Evolutionary conservation across 2,329 filamentous ascomycete species (phyloP), one percentile per base, ranked within the genome.

Genomic region (Colletotrichum filicis): DNA sequence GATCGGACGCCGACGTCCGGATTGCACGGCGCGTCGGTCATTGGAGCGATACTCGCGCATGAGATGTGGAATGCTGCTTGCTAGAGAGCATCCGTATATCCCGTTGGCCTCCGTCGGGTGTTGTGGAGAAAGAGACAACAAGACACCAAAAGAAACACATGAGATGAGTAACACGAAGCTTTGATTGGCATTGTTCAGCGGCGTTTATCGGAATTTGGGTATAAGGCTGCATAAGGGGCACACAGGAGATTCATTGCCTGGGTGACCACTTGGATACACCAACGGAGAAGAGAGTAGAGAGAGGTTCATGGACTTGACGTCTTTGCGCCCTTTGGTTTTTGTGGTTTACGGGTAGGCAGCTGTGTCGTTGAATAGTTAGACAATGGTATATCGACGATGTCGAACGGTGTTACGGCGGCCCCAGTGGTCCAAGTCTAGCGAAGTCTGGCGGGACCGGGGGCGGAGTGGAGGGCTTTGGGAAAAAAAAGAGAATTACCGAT

Each of bases 21-120:
- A 19, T 32, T 66, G 22, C 74, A 73, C 0, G 74, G 74, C 16
- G 66, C 66, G n/a, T 65, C 58, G 5, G 61, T 75, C 16, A 73
- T 75, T 64, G 68, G 73, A 2, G 46, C 55, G 56, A 73, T 75
- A 66, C 72, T 75, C 37, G 61, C 63, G 1, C 74, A 75, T 32
- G 68, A 72, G 65, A 62, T 74, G 32, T 74, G 73, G 71, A 74
- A 71, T 30, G 73, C 73, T 7, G 69, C 65, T 28, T 74, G 59
- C 49, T 73, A 64, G 42, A n/a, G 42, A 4, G 16, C 14, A 42
- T 42, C 14, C 19, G 8, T 22, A 49, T 8, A 49, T 49, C 19
- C 42, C 42, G 42, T 49, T 49, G 37, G 32, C 32, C 32, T 3
- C 32, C 32, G 1, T 35, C 12, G 16, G 42, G 19, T 30, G 19